These are phyloP conservation scores for Agaricus blazei DNA, from an alignment of 768 basidiomycete species.

Conservation along the genomic window DNA sequence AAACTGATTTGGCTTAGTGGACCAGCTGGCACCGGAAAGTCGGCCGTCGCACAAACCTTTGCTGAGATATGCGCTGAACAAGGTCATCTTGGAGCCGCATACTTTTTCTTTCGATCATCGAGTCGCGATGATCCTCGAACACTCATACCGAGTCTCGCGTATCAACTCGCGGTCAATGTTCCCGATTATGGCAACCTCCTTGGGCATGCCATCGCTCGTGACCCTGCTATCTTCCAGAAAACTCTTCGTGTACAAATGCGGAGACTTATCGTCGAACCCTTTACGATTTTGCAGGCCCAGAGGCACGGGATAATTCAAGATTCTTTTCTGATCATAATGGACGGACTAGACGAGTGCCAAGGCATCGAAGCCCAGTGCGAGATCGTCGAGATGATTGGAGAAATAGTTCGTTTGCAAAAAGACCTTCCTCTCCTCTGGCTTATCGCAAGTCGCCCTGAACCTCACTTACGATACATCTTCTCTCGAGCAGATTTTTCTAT, in stretches of 20 bases:
- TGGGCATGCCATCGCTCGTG: background rate
- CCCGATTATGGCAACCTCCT: background rate
- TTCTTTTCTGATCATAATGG: slow-evolving; percentile 1
- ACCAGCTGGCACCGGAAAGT: slow-evolving; percentile 9
- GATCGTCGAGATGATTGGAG: background rate
- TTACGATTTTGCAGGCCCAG: background rate
- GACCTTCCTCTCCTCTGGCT: too few species aligned
- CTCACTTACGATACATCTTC: too few species aligned
- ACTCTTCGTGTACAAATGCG: background rate
- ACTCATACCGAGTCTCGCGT: slow-evolving; percentile 5
- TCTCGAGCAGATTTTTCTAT: too few species aligned
- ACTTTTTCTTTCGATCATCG: slow-evolving; percentile 6
- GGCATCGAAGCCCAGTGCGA: background rate
- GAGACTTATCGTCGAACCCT: slow-evolving; percentile 3
- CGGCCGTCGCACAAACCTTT: slow-evolving; percentile 9
- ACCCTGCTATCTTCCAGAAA: slow-evolving; percentile 3
- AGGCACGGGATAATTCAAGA: background rate
- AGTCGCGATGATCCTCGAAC: background rate
- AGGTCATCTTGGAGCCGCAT: slow-evolving; percentile 2
- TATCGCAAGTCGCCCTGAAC: too few species aligned
- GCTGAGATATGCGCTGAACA: background rate
- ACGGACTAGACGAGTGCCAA: slow-evolving; percentile 10
- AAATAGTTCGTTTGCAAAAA: too few species aligned
- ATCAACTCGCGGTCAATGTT: background rate
- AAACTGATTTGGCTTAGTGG: slow-evolving; percentile 7